Evolutionary conservation across 1,284 basidiomycete genomes (phyloP), one percentile per base, ranked within the genome.

Genomic region (Pseudozyma hubeiensis): DNA sequence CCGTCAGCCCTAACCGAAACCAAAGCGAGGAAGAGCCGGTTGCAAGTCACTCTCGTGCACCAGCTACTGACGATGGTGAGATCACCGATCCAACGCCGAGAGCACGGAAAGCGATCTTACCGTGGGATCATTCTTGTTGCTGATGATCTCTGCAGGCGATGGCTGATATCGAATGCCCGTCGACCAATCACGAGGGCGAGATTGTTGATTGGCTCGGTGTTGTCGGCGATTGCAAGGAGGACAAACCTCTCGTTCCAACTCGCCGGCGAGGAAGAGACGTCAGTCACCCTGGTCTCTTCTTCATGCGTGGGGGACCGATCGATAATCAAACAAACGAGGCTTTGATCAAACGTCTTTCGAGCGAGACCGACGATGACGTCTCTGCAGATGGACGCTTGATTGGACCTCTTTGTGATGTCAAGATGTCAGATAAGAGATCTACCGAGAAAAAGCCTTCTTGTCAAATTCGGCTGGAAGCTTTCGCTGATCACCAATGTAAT

Each of bases 151-250:
- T 54, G 50, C 61, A 48, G 29, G 2, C 9, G 17, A 24, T n/a
- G 7, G 7, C 35, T 49, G 64, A 67, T 62, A 62, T 57, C 39
- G 41, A 10, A 35, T 13, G n/a, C 8, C 13, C 8, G 17, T 58
- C 35, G 40, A 57, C 64, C 64, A 62, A 67, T 62, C 64, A 67
- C 33, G 55, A 43, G 30, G 13, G n/a, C 39, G 50, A 24, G 19
- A 56, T 49, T 49, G 33, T 47, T 48, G 40, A 59, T 24, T 7
- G 16, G 54, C 64, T 62, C 46, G 43, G 40, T 19, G 53, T 46
- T 44, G 46, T 35, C 50, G 53, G 39, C 41, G 33, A 53, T 62
- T 44, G 53, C 19, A 24, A n/a, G 24, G 13, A 19, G 8, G 8
- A 7, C 19, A 14, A 44, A 7, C 19, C 7, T 44, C 40, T 41